Evolutionary conservation across 306 rosid species (phyloP).

Genomic region (Styphnolobium japonicum): DNA sequence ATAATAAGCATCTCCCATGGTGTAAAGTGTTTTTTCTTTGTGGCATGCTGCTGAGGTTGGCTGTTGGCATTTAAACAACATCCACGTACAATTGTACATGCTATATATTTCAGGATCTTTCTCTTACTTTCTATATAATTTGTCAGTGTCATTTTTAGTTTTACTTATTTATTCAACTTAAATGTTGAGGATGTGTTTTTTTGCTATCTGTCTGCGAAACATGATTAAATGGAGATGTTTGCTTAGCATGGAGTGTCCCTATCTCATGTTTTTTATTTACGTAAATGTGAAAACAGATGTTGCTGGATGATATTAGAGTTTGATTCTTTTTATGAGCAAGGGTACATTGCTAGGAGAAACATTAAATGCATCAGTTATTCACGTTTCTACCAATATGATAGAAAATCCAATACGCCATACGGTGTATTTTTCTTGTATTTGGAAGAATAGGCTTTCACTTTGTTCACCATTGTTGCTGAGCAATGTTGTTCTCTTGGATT

Average conservation of each 20-base stretch:
- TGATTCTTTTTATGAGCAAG: too few species aligned
- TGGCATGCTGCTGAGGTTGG: too few species aligned
- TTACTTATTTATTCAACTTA: neutral
- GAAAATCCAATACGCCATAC: too few species aligned
- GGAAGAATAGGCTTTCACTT: neutral
- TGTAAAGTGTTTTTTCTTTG: too few species aligned
- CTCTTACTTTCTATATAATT: too few species aligned
- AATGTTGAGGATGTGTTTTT: neutral
- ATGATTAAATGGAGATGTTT: neutral
- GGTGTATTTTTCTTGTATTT: neutral
- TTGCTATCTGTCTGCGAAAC: too few species aligned
- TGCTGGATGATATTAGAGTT: neutral
- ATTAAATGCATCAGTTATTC: too few species aligned
- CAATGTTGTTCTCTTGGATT: neutral
- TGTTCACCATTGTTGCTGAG: neutral
- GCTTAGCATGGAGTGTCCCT: neutral
- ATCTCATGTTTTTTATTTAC: neutral
- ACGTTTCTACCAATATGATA: too few species aligned
- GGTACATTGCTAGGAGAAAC: neutral
- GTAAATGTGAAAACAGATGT: neutral
- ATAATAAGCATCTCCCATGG: neutral
- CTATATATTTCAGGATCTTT: too few species aligned
- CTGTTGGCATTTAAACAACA: too few species aligned
- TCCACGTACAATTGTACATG: too few species aligned
- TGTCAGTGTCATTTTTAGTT: too few species aligned